These are phyloP conservation scores for Hypoxylon sp. DNA, from an alignment of 2,329 filamentous ascomycete species.

Conservation along the genomic window DNA sequence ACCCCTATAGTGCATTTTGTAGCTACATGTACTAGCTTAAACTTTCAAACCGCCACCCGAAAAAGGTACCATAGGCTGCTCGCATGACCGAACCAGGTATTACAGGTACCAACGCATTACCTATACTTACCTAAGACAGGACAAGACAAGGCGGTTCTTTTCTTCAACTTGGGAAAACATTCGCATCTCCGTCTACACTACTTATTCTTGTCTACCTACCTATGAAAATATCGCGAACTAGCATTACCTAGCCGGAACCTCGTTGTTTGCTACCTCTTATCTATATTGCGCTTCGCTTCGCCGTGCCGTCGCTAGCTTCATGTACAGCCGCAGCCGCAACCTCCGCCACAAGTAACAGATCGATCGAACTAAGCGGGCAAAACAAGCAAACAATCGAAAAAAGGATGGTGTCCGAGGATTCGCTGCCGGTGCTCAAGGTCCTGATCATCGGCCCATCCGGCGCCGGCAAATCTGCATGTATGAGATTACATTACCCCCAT, in stretches of 20 bases:
- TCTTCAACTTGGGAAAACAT: constrained; percentile 6
- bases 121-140: constrained; percentile 21
- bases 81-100: constrained; percentile 31
- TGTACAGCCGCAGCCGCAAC: constrained; percentile 3
- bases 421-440: constrained; percentile 66
- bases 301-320: neutral
- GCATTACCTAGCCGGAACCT: neutral
- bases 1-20: constrained; percentile 2
- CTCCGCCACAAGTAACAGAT: constrained; percentile 1
- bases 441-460: constrained; percentile 70
- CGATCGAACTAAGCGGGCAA: constrained; percentile 34
- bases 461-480: constrained; percentile 69
- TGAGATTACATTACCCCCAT: constrained; percentile 45
- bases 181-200: neutral
- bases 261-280: neutral
- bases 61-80: constrained; percentile 9
- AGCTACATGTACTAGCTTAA: constrained; percentile 16
- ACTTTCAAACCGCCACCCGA: constrained; percentile 29
- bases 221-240: neutral
- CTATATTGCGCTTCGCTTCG: constrained; percentile 3
- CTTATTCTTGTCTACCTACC: neutral
- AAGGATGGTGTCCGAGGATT: constrained; percentile 62
- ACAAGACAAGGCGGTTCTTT: constrained; percentile 7
- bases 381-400: constrained; percentile 15
- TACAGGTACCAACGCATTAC: constrained; percentile 20